Percentiles rank a stretch among this genome's conserved stretches.
Evolutionary conservation across 805 yeast genomes (phyloP).

Genomic region (Kluyveromyces dobzhanskii): DNA sequence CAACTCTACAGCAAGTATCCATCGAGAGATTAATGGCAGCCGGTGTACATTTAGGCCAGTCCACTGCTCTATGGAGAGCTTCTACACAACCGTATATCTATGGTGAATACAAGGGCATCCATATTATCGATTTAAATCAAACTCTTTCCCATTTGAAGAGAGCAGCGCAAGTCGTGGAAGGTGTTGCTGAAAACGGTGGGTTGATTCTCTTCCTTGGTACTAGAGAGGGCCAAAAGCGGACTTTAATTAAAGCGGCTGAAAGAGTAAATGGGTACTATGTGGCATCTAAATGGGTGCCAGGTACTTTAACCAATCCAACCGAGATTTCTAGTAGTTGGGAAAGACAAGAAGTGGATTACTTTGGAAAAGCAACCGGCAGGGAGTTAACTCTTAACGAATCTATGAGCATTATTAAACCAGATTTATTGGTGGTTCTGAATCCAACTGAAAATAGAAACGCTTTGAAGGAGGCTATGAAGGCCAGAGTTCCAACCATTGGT

Average conservation of each 20-base stretch:
- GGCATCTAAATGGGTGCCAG: conserved; percentile 85
- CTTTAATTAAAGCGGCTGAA: conserved; percentile 71
- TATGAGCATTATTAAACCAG: conserved; percentile 69
- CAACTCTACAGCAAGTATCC: conserved; percentile 47
- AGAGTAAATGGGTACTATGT: conserved; percentile 77
- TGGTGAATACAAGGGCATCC: conserved; percentile 86
- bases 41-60: conserved; percentile 91
- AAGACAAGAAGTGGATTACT: conserved; percentile 69
- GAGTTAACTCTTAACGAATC: conserved; percentile 41
- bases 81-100: conserved; percentile 78
- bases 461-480: conserved; percentile 69
- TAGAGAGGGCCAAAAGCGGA: conserved; percentile 62
- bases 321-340: conserved; percentile 53
- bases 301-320: conserved; percentile 80
- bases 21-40: conserved; percentile 74
- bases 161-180: conserved; percentile 79
- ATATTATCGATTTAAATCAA: conserved; percentile 81
- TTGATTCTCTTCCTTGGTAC: conserved; percentile 79
- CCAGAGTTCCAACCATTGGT: conserved; percentile 88
- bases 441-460: conserved; percentile 81
- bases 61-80: conserved; percentile 70
- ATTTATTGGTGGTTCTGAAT: conserved; percentile 75
- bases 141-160: conserved; percentile 68
- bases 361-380: conserved; percentile 57
- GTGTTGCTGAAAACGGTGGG: conserved; percentile 80